These are phyloP conservation scores for Cucumis sativus DNA, from an alignment of 306 rosid species.

Conservation along the genomic window Cucumber_9930_V3 NC_026658.2:14909501-14910000, in stretches of 20 bases:
- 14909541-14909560: neutral
- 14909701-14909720: neutral
- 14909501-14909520: neutral
- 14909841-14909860: too few species aligned
- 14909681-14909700: neutral
- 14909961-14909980: too few species aligned
- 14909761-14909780: neutral
- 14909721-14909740: neutral
- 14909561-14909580: too few species aligned
- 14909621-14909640: neutral
- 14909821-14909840: too few species aligned
- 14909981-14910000: too few species aligned
- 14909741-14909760: neutral
- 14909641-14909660: neutral
- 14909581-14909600: neutral
- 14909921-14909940: too few species aligned
- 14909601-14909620: neutral
- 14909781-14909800: neutral
- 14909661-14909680: neutral
- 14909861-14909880: too few species aligned
- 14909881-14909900: too few species aligned
- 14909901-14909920: too few species aligned
- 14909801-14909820: too few species aligned
- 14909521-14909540: neutral
- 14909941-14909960: too few species aligned